phyloP scores from a whole-genome alignment of 164 flowering plant species.

The Sedum album region DNA sequence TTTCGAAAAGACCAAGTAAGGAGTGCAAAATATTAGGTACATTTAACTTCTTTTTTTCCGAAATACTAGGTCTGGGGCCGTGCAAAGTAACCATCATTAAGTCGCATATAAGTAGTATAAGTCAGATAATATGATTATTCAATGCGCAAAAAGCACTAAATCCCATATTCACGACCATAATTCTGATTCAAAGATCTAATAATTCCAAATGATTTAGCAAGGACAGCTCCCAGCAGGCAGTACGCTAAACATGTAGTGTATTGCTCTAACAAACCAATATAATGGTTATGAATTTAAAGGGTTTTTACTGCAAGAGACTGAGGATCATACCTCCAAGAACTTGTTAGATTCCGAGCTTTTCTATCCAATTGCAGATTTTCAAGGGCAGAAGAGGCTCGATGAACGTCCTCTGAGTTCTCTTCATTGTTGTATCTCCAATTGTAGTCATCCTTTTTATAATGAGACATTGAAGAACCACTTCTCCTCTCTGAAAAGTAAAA shows the following conservation, averaged over 20 bases:
- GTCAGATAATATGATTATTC: too few species aligned
- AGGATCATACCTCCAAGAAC: conserved; percentile 79
- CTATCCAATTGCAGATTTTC: conserved; percentile 94
- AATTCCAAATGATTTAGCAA: too few species aligned
- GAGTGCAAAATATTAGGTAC: neutral
- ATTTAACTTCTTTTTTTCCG: too few species aligned
- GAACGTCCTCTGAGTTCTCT: conserved; percentile 73
- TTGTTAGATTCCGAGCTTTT: conserved; percentile 80
- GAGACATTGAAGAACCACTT: conserved; percentile 60
- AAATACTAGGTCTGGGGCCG: too few species aligned
- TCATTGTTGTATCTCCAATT: conserved; percentile 85
- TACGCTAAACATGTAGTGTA: too few species aligned
- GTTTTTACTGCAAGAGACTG: neutral
- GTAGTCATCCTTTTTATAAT: conserved; percentile 82
- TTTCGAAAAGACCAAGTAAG: too few species aligned
- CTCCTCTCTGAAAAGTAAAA: conserved; percentile 50
- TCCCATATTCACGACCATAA: too few species aligned
- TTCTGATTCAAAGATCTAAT: too few species aligned
- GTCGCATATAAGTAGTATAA: neutral
- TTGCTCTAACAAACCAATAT: neutral
- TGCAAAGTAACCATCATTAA: neutral
- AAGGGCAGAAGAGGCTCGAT: conserved; percentile 74
- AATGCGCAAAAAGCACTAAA: too few species aligned
- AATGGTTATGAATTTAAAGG: neutral
- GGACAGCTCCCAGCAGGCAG: too few species aligned